A percentile compares a stretch with the other conserved stretches of the same genome.
Evolutionary conservation across 2,329 filamentous ascomycete species (phyloP).

Genomic region (Helicocarpus griseus): DNA sequence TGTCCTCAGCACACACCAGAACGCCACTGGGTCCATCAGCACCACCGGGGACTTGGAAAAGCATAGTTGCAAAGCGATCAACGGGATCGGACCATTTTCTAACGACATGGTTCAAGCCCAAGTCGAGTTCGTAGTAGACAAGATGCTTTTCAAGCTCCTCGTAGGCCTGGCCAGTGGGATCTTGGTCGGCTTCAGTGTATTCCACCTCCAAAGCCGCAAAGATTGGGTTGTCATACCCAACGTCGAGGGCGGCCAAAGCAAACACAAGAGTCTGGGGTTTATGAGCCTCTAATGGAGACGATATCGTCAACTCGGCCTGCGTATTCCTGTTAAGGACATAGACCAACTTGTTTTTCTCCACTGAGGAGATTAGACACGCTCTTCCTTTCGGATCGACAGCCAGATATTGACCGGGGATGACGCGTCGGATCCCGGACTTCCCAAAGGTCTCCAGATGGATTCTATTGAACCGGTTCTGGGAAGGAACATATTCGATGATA

Average conservation of each 20-base stretch:
- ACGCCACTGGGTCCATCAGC: constrained; percentile 91
- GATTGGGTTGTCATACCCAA: constrained; percentile 93
- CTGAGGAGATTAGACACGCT: constrained; percentile 84
- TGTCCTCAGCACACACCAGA: constrained; percentile 87
- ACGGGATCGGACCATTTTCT: constrained; percentile 93
- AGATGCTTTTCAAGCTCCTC: constrained; percentile 78
- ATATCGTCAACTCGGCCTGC: constrained; percentile 91
- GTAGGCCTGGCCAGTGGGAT: constrained; percentile 73
- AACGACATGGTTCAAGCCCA: constrained; percentile 94
- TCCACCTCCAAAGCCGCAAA: constrained; percentile 93
- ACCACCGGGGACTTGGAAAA: constrained; percentile 93
- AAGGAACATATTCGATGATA: constrained; percentile 81
- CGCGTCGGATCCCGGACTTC: constrained; percentile 87
- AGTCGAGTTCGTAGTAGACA: constrained; percentile 94
- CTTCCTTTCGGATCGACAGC: constrained; percentile 92
- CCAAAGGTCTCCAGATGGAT: constrained; percentile 96
- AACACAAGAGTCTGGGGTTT: constrained; percentile 86
- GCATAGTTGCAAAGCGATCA: constrained; percentile 74
- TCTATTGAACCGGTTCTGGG: constrained; percentile 77
- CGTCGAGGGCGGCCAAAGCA: constrained; percentile 77
- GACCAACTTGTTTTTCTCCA: constrained; percentile 99
- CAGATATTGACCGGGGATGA: constrained; percentile 91
- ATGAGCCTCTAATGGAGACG: constrained; percentile 91
- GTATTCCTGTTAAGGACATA: constrained; percentile 95
- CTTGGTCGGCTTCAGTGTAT: constrained; percentile 83